Percentiles rank a stretch among this genome's conserved stretches.
These are phyloP conservation scores for Pleurotus sapidus DNA, from an alignment of 768 basidiomycete species.

Conservation along the genomic window DNA sequence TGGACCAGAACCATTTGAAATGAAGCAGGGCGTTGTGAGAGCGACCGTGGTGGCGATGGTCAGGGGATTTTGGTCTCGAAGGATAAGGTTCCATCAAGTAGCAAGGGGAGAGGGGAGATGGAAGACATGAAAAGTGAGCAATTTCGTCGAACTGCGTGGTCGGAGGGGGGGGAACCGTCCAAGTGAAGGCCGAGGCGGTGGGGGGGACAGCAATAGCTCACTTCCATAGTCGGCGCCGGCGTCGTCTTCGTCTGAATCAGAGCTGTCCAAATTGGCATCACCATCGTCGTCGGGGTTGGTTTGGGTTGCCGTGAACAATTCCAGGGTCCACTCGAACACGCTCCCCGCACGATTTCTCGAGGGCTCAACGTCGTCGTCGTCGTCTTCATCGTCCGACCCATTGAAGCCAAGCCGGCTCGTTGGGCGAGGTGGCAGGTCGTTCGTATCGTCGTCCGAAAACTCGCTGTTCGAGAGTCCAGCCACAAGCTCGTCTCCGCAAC, in stretches of 20 bases:
- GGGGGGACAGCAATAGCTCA: constrained; percentile 15
- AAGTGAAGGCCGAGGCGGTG: constrained; percentile 10
- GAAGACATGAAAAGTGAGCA: constrained; percentile 29
- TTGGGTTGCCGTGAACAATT: constrained; percentile 10
- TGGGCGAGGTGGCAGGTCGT: constrained; percentile 40
- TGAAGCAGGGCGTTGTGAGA: constrained; percentile 59
- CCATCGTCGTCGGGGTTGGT: constrained; percentile 14
- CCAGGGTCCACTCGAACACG: constrained; percentile 6
- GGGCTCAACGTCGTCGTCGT: not conserved
- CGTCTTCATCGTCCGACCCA: constrained; percentile 11
- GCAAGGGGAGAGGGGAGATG: constrained; percentile 34
- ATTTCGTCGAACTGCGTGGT: constrained; percentile 18
- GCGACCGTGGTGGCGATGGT: constrained; percentile 56
- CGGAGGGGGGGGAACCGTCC: constrained; percentile 15
- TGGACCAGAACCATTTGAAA: constrained; percentile 61
- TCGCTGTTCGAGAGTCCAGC: constrained; percentile 14
- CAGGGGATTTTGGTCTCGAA: constrained; percentile 2
- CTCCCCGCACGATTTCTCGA: not conserved
- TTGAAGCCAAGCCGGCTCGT: constrained; percentile 49
- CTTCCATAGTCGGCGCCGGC: constrained; percentile 19
- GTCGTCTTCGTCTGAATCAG: constrained; percentile 17
- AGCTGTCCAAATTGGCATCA: constrained; percentile 11
- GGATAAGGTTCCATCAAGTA: constrained; percentile 10
- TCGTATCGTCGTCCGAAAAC: constrained; percentile 9
- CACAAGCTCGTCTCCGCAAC: constrained; percentile 9